Evolutionary conservation across 768 basidiomycete species (phyloP), one percentile per base, ranked within the genome.

Genomic region (Amanita subjunquillea): DNA sequence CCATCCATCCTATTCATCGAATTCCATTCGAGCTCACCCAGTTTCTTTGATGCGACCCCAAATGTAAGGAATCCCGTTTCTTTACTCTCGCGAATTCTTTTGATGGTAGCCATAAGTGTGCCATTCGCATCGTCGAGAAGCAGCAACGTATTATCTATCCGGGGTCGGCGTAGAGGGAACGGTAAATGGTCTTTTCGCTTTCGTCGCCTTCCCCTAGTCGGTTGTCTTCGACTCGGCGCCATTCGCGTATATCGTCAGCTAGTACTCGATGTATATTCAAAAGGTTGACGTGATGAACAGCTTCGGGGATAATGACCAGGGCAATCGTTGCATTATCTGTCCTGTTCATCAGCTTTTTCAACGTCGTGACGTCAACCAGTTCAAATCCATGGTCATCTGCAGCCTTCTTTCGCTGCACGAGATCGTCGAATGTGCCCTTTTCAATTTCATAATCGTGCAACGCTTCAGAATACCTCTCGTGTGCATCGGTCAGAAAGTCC

Each of bases 251-350:
- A 25, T 51, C 50, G 13, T 51, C 50, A 3, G 40, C 50, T 29
- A 51, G 15, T n/a, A 51, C 50, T 4, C 50, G 50, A 29, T 51
- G 41, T 15, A 40, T 42, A 40, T 51, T 51, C 40, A 51, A n/a
- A n/a, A 51, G 50, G 50, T 40, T 51, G 50, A 51, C 50, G 7
- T 17, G 36, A 9, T 45, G 42, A 15, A 55, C 50, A 15, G 29
- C 39, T 23, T 45, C 50, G 6, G 50, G 50, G 15, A 51, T 36
- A 7, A 51, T 34, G 29, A 58, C 47, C 12, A 58, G 48, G 15
- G 48, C 55, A 12, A 58, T 41, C 12, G 46, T 54, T 12, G 57
- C 52, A 29, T 54, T 49, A n/a, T 58, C 57, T 32, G 44, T 47
- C 38, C 42, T 45, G 48, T 56, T 51, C 50, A 51, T 51, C 40